Evolutionary conservation across 352 stramenopile species (phyloP).

Genomic region (Phytophthora megakarya): DNA sequence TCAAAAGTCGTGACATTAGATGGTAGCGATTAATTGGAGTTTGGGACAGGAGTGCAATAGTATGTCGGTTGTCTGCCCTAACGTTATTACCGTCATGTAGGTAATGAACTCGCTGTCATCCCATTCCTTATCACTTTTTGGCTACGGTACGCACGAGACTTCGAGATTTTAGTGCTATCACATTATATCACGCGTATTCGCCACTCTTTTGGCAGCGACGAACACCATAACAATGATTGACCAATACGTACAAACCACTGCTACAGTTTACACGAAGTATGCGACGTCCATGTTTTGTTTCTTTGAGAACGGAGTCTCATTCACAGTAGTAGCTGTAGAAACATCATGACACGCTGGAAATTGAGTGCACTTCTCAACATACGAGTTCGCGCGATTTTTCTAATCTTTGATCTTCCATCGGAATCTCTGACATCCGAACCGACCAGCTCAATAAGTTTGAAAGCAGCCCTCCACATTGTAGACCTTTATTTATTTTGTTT

Average conservation of each 20-base stretch:
- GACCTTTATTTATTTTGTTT: no score
- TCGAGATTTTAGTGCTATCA: slow-evolving; percentile 56
- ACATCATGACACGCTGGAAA: slow-evolving; percentile 55
- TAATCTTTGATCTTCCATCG: slow-evolving; percentile 64
- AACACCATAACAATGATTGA: slow-evolving; percentile 43
- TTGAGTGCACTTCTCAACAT: slow-evolving; percentile 41
- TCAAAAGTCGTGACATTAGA: not conserved
- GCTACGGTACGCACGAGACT: slow-evolving; percentile 56
- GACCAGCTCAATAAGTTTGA: slow-evolving; percentile 46
- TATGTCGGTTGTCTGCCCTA: no score
- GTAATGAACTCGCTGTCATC: slow-evolving; percentile 53
- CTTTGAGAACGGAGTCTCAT: no score
- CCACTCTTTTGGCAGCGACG: slow-evolving; percentile 56
- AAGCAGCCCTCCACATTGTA: slow-evolving; percentile 56
- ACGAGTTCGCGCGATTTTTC: slow-evolving; percentile 57
- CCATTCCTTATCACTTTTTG: slow-evolving; percentile 62
- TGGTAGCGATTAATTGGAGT: no score
- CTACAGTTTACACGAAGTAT: slow-evolving; percentile 35
- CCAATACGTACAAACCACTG: slow-evolving; percentile 12
- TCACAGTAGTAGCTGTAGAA: no score
- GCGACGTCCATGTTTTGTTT: slow-evolving; percentile 61
- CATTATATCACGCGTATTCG: slow-evolving; percentile 57
- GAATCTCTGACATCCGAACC: no score
- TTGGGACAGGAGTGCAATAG: no score
- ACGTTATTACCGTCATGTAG: no score